Conservation (phyloP, 805 yeast genomes). For the Pichia sporocuriosa region DNA sequence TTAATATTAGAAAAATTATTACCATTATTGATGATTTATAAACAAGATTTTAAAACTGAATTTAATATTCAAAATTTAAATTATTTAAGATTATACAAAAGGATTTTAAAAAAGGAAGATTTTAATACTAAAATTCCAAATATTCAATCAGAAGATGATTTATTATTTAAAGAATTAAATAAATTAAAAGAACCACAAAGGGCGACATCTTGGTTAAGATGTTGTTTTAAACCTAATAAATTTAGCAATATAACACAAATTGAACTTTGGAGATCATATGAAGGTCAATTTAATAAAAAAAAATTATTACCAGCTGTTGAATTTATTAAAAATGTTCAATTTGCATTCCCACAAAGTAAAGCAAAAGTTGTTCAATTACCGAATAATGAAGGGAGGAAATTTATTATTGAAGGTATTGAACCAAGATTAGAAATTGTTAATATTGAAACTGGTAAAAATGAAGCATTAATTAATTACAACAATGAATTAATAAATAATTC, state of each 20-base stretch:
- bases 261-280: constrained; percentile 92
- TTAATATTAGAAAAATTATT: constrained; percentile 51
- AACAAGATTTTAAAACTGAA: constrained; percentile 33
- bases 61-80: constrained; percentile 29
- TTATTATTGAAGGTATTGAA: constrained; percentile 89
- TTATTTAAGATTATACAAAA: constrained; percentile 37
- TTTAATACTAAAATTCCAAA: constrained; percentile 12
- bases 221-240: constrained; percentile 73
- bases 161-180: constrained; percentile 53
- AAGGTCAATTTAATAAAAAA: constrained; percentile 67
- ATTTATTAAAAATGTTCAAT: constrained; percentile 87
- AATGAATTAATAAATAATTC: constrained; percentile 10
- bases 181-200: constrained; percentile 76
- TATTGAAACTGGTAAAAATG: constrained; percentile 38
- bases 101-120: constrained; percentile 36
- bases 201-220: constrained; percentile 91
- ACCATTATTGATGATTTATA: constrained; percentile 53
- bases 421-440: constrained; percentile 64
- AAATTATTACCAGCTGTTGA: constrained; percentile 89
- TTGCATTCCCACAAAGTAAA: constrained; percentile 79
- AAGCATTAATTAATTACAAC: constrained; percentile 25
- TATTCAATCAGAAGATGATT: constrained; percentile 22
- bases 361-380: constrained; percentile 83
- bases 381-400: constrained; percentile 57
- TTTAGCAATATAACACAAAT: constrained; percentile 91